Evolutionary conservation across 2,329 filamentous ascomycete genomes (phyloP), one percentile per base, ranked within the genome.

Genomic region (Aspergillus sp.): DNA sequence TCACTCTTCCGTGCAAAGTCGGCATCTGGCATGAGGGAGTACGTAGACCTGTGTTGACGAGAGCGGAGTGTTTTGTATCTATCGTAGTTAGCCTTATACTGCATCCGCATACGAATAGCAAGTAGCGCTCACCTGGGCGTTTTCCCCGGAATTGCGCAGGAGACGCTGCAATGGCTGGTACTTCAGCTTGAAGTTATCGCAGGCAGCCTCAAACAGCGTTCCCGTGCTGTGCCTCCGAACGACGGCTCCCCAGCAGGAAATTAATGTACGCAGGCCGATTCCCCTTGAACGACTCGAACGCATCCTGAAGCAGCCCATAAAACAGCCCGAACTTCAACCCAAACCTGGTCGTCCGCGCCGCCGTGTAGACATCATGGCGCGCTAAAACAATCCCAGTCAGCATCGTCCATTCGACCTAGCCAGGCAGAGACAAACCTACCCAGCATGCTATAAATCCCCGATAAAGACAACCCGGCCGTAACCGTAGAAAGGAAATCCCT

Each of bases 391-490:
- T 24, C 29, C 12, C 24, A 26, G 37, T 49, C 32, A 52, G 38
- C 28, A n/a, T 12, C 13, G 20, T 25, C 20, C 15, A 16, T 26
- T 2, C 12, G 35, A 26, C 29, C 11, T 11, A 26, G 32, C 30
- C 37, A 26, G 16, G 34, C n/a, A 13, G 24, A 31, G 27, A 14
- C 3, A 8, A 29, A 68, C 80, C 55, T 70, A 88, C 86, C 83
- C 75, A 83, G 82, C 37, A 86, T 65, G 55, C 86, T 93, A 68
- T 94, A 95, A 6, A 78, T 71, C 2, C 89, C 89, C 1, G 88
- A 85, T 22, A 91, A 80, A 0, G 82, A 82, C 56, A 94, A 66
- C 29, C 84, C 88, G 15, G 91, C 86, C 36, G 88, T 70, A 4
- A 86, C 75, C 1, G 84, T 93, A 43, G 82, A 89, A 48, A 85